Conservation (phyloP, 768 basidiomycete genomes). For the Kwoniella shandongensis region DNA sequence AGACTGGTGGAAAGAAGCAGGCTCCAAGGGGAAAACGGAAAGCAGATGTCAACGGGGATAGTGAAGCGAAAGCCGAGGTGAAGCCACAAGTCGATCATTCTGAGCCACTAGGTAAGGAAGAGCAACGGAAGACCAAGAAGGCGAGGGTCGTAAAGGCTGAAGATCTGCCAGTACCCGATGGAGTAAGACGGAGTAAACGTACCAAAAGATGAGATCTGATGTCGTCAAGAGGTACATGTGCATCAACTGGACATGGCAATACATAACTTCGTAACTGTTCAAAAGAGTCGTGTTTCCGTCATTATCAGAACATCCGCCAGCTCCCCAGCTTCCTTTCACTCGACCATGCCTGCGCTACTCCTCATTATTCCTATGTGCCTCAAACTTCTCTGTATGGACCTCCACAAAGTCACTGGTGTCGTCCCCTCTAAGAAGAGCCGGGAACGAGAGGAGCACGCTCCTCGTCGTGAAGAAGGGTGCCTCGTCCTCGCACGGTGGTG, state of each 20-base stretch:
- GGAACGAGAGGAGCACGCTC: constrained; percentile 79
- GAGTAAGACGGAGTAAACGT: constrained; percentile 26
- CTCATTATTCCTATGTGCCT: constrained; percentile 3
- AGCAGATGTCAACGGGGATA: no score
- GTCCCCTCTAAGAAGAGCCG: constrained; percentile 26
- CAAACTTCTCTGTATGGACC: neutral
- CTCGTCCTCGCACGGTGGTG: constrained; percentile 54
- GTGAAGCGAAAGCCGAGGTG: neutral
- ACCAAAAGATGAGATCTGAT: constrained; percentile 17
- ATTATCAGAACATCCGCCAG: neutral
- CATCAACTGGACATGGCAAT: no score
- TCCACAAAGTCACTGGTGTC: neutral
- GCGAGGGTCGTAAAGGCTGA: neutral
- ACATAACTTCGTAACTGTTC: constrained; percentile 1
- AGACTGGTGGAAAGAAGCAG: neutral
- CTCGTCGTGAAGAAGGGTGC: constrained; percentile 73
- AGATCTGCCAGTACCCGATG: neutral
- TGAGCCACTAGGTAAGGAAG: neutral
- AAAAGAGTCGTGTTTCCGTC: neutral
- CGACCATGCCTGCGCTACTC: no score
- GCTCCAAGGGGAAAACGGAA: neutral
- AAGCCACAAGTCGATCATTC: neutral
- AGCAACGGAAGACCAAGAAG: neutral
- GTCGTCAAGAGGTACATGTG: no score
- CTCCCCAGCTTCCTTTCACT: neutral